Conservation (phyloP, 805 yeast genomes). For the Starmerella floricola region DNA sequence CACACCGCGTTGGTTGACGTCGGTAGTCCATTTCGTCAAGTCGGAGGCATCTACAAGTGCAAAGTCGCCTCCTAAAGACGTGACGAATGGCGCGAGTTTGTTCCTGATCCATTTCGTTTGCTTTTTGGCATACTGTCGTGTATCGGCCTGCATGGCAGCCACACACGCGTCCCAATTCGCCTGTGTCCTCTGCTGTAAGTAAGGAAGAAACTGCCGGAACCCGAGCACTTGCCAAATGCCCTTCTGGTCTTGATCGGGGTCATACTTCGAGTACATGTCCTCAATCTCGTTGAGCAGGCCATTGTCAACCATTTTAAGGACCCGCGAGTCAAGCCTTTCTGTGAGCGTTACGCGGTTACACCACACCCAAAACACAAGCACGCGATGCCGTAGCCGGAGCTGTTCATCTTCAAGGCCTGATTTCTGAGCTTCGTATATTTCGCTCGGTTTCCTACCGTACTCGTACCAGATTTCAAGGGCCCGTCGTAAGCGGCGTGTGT, state of each 20-base stretch:
- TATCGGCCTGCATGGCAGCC: conserved; percentile 58
- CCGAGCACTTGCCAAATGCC: conserved; percentile 96
- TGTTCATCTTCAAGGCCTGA: conserved; percentile 36
- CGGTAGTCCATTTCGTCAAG: conserved; percentile 44
- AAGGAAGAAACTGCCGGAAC: conserved; percentile 40
- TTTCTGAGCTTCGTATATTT: conserved; percentile 52
- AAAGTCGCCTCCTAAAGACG: conserved; percentile 41
- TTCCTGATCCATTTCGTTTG: conserved; percentile 88
- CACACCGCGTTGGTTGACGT: conserved; percentile 47
- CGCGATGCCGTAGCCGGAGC: conserved; percentile 22
- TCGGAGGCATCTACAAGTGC: conserved; percentile 70
- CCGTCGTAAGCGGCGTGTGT: conserved; percentile 60
- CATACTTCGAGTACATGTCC: conserved; percentile 36
- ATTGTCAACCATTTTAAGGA: conserved; percentile 62
- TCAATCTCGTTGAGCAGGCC: conserved; percentile 65
- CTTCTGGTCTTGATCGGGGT: conserved; percentile 24
- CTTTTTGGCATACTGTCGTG: conserved; percentile 73
- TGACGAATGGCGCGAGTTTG: conserved; percentile 48
- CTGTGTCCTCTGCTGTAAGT: conserved; percentile 1
- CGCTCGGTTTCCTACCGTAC: conserved; percentile 59
- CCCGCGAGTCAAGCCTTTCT: conserved; percentile 59
- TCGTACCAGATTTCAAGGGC: conserved; percentile 67
- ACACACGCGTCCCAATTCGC: conserved; percentile 15
- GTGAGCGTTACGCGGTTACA: conserved; percentile 49
- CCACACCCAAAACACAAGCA: conserved; percentile 69